Percentiles rank a stretch among this genome's conserved stretches.
phyloP scores from a whole-genome alignment of 768 basidiomycete species.

The Butyriboletus loyo region DNA sequence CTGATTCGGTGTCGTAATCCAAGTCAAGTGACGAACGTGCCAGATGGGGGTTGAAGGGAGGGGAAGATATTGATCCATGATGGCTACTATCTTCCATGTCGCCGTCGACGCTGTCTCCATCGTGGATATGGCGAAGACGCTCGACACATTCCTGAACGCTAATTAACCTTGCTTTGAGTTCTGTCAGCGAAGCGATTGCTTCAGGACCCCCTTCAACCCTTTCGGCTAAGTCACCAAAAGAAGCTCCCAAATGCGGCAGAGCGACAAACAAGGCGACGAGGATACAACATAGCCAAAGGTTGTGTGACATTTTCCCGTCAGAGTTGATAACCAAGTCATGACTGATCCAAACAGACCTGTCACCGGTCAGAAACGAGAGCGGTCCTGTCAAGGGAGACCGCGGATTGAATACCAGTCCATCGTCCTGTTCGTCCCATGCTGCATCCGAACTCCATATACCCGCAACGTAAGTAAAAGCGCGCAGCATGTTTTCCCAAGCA shows the following conservation, averaged over 20 bases:
- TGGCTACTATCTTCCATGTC: constrained; percentile 19
- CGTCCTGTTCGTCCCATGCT: constrained; percentile 26
- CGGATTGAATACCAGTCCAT: constrained; percentile 26
- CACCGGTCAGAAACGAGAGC: constrained; percentile 9
- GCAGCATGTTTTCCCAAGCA: constrained; percentile 19
- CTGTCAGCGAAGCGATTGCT: constrained; percentile 11
- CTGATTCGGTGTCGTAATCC: constrained; percentile 21
- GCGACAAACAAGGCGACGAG: constrained; percentile 26
- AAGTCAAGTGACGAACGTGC: constrained; percentile 5
- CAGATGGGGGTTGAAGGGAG: constrained; percentile 21
- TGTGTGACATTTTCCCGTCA: constrained; percentile 50
- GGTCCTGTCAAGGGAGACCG: constrained; percentile 18
- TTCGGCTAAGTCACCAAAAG: constrained; percentile 14
- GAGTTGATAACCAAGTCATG: constrained; percentile 41
- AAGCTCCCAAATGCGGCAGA: constrained; percentile 8
- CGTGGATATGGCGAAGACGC: constrained; percentile 13
- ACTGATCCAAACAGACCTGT: constrained; percentile 6
- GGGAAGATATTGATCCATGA: constrained; percentile 21
- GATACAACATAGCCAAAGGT: constrained; percentile 47
- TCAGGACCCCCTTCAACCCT: constrained; percentile 13
- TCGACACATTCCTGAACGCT: constrained; percentile 23
- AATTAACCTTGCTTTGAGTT: constrained; percentile 26
- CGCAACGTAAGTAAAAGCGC: constrained; percentile 20
- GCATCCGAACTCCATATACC: constrained; percentile 21
- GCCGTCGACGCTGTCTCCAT: constrained; percentile 13